phyloP scores from a whole-genome alignment of 768 basidiomycete species.

The Pleurotus sapidus region DNA sequence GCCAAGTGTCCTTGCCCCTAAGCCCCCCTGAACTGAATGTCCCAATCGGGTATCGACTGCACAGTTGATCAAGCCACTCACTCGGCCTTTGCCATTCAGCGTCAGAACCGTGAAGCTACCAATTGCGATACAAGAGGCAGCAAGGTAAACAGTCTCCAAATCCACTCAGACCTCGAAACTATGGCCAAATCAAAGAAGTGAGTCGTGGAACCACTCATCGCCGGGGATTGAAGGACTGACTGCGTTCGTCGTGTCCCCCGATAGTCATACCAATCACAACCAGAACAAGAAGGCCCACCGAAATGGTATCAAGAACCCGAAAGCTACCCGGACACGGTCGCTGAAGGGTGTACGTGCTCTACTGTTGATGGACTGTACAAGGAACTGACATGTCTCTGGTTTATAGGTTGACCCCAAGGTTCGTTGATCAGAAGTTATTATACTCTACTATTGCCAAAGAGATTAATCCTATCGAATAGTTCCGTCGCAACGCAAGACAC shows the following conservation, averaged over 20 bases:
- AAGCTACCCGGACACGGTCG: slow-evolving; percentile 69
- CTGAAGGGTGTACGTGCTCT: slow-evolving; percentile 81
- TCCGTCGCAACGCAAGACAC: slow-evolving; percentile 78
- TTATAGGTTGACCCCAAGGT: slow-evolving; percentile 81
- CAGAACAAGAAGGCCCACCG: slow-evolving; percentile 96
- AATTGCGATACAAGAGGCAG: slow-evolving; percentile 26
- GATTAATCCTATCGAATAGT: slow-evolving; percentile 40
- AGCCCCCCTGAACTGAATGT: background rate
- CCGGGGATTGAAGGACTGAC: slow-evolving; percentile 1
- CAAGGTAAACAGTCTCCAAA: slow-evolving; percentile 21
- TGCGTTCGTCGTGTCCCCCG: slow-evolving; percentile 7
- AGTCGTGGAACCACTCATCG: slow-evolving; percentile 16
- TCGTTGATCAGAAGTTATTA: slow-evolving; percentile 18
- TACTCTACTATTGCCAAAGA: background rate
- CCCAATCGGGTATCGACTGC: background rate
- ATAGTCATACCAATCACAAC: slow-evolving; percentile 91
- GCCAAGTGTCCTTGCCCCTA: background rate
- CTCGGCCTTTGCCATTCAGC: background rate
- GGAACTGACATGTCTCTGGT: slow-evolving; percentile 6
- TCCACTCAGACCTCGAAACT: slow-evolving; percentile 22
- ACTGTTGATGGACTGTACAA: slow-evolving; percentile 3
- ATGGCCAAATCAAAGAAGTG: slow-evolving; percentile 99
- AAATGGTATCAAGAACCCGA: slow-evolving; percentile 92
- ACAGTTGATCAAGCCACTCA: slow-evolving; percentile 5
- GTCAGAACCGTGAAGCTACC: background rate